phyloP scores from a whole-genome alignment of 108 stramenopile genomes.

The Skeletonema tropicum region DNA sequence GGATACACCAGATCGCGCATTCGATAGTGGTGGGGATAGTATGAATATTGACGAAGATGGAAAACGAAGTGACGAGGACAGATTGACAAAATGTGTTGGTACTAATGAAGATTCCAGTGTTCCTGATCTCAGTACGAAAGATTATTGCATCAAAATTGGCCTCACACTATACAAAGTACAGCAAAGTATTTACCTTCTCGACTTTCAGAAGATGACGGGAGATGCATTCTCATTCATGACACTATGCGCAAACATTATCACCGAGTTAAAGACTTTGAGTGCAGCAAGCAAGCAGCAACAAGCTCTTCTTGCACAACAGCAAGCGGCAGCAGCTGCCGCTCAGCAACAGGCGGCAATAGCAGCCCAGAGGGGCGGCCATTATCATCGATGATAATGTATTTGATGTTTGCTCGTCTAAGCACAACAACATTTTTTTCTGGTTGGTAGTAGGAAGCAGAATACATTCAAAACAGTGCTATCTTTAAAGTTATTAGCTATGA shows the following conservation, averaged over 20 bases:
- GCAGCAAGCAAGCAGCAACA: constrained; percentile 89
- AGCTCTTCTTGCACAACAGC: constrained; percentile 74
- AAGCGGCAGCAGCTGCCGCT: constrained; percentile 55
- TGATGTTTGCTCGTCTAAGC: constrained; percentile 7
- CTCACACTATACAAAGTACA: constrained; percentile 99
- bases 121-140: constrained; percentile 82
- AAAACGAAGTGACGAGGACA: constrained; percentile 30
- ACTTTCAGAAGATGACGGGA: constrained; percentile 97
- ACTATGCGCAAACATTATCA: constrained; percentile 96
- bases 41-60: constrained; percentile 59
- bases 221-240: constrained; percentile 99
- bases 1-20: constrained; percentile 64
- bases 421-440: constrained; percentile 5
- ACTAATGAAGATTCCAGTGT: constrained; percentile 66
- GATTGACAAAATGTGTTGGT: constrained; percentile 70
- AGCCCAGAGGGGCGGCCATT: constrained; percentile 40
- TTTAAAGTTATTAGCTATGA: not conserved
- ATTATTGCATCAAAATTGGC: constrained; percentile 92
- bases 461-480: not conserved
- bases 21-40: constrained; percentile 44
- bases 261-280: constrained; percentile 95
- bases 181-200: constrained; percentile 96
- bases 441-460: not conserved
- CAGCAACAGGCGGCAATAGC: constrained; percentile 73
- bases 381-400: constrained; percentile 31